Evolutionary conservation across 139 green algal species (phyloP), one percentile per base, ranked within the genome.

Genomic region (Monoraphidium neglectum): DNA sequence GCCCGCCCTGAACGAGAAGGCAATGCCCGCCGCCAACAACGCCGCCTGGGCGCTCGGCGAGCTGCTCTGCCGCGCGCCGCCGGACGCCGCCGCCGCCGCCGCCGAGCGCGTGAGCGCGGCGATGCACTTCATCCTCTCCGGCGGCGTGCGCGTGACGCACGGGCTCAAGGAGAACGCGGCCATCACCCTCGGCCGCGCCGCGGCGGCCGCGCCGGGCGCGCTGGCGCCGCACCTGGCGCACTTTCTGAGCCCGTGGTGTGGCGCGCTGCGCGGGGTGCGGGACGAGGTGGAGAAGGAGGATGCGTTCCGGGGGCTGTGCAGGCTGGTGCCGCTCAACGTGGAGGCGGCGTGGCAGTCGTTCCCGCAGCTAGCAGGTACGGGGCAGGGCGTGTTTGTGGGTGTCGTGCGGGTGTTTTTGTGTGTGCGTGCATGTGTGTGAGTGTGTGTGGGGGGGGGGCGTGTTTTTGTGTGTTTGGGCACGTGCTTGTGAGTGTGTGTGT

Each of bases 201-300:
- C 87, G 0, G 92, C 81, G 89, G 69, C 92, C 32, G 88, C 77
- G 53, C 82, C 94, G 26, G 15, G n/a, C 32, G 54, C 72, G 62
- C 53, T 98, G 24, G 92, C 96, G 26, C 87, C 89, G 1, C 89
- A 96, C 65, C 76, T 97, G 49, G 60, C 33, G 5, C 81, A 93
- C 80, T 98, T 98, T 54, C 49, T 90, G 1, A 78, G 49, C 4
- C 76, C 80, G 0, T 98, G 94, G 95, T 98, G 94, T 76, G 54
- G 72, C 24, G 88, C 88, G 10, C 84, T 99, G 72, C 82, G 91
- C 10, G 90, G 82, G 37, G 84, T 99, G 12, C 77, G 93, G 12
- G 95, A 99, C 77, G 95, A 94, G 64, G 74, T 92, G 0, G 95
- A 99, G 83, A 99, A 99, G 89, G 94, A 98, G 83, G 74, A 90